Evolutionary conservation across 768 basidiomycete species (phyloP).

Genomic region (Trametopsis cervina): DNA sequence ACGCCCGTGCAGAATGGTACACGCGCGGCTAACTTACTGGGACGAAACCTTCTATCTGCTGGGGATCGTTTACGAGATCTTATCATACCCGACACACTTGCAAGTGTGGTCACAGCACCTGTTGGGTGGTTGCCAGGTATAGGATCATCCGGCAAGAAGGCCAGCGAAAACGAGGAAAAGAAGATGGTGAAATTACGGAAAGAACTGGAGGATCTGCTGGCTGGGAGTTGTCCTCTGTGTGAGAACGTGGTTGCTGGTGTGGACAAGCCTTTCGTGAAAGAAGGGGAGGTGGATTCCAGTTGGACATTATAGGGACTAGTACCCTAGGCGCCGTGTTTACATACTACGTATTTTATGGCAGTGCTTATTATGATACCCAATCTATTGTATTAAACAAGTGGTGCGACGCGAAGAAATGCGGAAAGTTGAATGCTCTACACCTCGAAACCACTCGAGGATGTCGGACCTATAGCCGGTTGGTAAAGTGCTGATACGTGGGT

Average conservation of each 20-base stretch:
- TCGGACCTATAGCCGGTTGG: too few species aligned
- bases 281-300: conserved; percentile 71
- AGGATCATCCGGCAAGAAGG: conserved; percentile 40
- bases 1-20: conserved; percentile 56
- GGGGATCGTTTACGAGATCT: conserved; percentile 87
- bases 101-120: conserved; percentile 72
- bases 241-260: conserved; percentile 82
- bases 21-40: conserved; percentile 60
- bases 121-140: conserved; percentile 68
- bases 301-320: conserved; percentile 51
- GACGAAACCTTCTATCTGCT: conserved; percentile 78
- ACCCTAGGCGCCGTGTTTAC: not conserved
- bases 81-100: conserved; percentile 91
- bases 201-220: conserved; percentile 86
- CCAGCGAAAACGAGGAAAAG: conserved; percentile 37
- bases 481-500: conserved; percentile 29
- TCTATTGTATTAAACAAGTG: not conserved
- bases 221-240: conserved; percentile 88
- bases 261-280: conserved; percentile 80
- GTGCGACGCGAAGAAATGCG: not conserved
- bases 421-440: not conserved
- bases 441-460: too few species aligned
- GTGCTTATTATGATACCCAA: not conserved
- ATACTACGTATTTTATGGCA: not conserved
- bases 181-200: conserved; percentile 58